phyloP scores from a whole-genome alignment of 371 early-diverging fungal species.

The Apophysomyces ossiformis region DNA sequence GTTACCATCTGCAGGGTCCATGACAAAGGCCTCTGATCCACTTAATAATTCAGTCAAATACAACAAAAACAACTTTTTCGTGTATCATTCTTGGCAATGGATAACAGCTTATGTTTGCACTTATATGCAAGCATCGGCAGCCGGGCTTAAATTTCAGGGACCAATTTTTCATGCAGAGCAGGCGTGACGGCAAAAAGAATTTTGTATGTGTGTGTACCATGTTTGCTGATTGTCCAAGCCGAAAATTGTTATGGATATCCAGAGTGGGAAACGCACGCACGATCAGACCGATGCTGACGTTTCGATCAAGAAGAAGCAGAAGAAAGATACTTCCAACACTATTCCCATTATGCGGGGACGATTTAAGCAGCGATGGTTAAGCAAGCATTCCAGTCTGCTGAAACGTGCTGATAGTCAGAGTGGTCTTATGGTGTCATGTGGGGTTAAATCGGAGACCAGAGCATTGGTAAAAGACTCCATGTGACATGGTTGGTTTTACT shows the following conservation, averaged over 20 bases:
- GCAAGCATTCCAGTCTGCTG: constrained; percentile 55
- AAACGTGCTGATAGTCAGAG: constrained; percentile 43
- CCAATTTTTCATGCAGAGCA: too few species aligned
- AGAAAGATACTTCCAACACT: constrained; percentile 31
- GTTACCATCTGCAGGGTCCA: constrained; percentile 1
- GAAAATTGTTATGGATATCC: not conserved
- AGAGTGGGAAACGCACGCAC: not conserved
- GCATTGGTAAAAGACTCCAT: constrained; percentile 39
- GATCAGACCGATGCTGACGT: not conserved
- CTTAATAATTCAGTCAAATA: too few species aligned
- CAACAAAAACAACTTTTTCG: too few species aligned
- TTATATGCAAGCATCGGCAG: too few species aligned
- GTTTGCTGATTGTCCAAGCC: not conserved
- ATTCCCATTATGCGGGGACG: constrained; percentile 56
- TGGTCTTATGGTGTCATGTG: constrained; percentile 53
- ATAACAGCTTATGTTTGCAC: too few species aligned
- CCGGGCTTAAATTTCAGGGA: too few species aligned
- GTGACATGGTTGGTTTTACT: not conserved
- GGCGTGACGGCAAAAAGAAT: constrained; percentile 9
- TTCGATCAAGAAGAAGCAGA: constrained; percentile 22
- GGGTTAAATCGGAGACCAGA: constrained; percentile 54
- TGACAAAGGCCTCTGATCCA: too few species aligned
- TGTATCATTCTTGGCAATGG: too few species aligned
- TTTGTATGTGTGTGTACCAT: not conserved
- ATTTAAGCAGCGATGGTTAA: constrained; percentile 59